A percentile compares a stretch with the other conserved stretches of the same genome.
Evolutionary conservation across 129 eudicot species (phyloP).

Genomic region (Flaveria sonorensis): DNA sequence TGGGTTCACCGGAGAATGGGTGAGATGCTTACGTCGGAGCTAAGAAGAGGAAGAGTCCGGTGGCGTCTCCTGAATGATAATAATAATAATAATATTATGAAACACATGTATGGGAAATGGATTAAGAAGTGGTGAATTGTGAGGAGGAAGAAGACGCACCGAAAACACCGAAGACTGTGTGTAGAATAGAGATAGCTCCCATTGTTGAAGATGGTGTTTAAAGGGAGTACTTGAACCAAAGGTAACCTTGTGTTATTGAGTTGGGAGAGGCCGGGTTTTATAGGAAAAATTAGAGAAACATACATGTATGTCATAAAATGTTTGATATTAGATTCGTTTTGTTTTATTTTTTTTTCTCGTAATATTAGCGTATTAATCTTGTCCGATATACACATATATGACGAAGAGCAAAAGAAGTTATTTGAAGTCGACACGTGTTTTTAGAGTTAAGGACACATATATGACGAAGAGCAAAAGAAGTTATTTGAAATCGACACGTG

Average conservation of each 20-base stretch:
- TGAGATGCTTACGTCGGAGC: slow-evolving; percentile 67
- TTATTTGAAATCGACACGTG: no score
- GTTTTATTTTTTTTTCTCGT: no score
- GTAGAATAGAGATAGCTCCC: slow-evolving; percentile 40
- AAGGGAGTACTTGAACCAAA: background rate
- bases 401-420: no score
- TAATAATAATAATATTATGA: background rate
- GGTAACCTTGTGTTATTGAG: slow-evolving; percentile 10
- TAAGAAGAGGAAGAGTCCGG: slow-evolving; percentile 80
- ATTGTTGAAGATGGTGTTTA: slow-evolving; percentile 19
- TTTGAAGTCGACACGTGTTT: no score
- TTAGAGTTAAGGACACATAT: slow-evolving; percentile 51
- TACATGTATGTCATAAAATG: background rate
- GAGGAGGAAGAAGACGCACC: slow-evolving; percentile 41
- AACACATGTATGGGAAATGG: background rate
- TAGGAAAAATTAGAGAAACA: background rate
- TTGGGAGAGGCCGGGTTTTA: background rate
- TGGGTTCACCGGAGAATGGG: background rate
- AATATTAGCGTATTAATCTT: no score
- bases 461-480: no score
- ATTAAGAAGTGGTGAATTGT: background rate
- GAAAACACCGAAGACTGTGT: slow-evolving; percentile 57
- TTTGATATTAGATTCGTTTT: no score
- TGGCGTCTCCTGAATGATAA: slow-evolving; percentile 59
- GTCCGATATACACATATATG: no score